These are phyloP conservation scores for Dactylonectria macrodidyma DNA, from an alignment of 2,329 filamentous ascomycete species.

Conservation along the genomic window DNA sequence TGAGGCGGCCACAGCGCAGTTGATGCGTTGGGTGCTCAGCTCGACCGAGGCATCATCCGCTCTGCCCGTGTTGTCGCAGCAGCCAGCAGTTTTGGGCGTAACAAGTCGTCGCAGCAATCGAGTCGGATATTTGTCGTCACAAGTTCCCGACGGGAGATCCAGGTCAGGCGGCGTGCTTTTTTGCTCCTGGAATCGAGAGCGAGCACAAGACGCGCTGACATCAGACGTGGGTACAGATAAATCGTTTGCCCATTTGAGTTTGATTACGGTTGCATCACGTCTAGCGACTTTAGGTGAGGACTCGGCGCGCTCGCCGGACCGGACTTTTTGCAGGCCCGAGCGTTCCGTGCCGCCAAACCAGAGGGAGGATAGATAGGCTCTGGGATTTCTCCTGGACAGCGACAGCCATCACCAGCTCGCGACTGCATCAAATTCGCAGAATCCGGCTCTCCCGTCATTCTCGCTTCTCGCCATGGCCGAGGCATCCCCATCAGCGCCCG, in stretches of 20 bases:
- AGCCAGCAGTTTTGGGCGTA: not conserved
- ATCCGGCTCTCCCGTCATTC: not conserved
- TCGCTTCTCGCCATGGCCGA: slow-evolving; percentile 10
- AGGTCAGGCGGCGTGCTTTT: not conserved
- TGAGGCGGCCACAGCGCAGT: not conserved
- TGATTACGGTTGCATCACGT: not conserved
- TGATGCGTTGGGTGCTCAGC: not conserved
- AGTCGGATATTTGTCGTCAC: not conserved
- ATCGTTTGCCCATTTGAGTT: not conserved
- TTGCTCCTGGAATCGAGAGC: not conserved
- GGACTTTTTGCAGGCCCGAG: slow-evolving; percentile 13
- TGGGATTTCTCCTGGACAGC: slow-evolving; percentile 5
- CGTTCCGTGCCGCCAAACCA: not conserved
- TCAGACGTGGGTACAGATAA: too few relatives aligned
- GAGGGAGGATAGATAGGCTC: not conserved
- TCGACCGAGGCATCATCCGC: not conserved
- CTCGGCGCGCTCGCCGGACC: not conserved
- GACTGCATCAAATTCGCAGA: not conserved
- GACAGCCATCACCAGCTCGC: not conserved
- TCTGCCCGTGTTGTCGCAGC: not conserved
- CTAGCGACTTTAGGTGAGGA: not conserved
- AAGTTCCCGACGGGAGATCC: not conserved
- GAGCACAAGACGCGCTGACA: too few relatives aligned
- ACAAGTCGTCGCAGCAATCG: too few relatives aligned
- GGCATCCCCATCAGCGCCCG: not conserved